Conservation (phyloP, 2,329 filamentous ascomycete species). For the Ophiognomonia clavigignenti-juglandacearum region DNA sequence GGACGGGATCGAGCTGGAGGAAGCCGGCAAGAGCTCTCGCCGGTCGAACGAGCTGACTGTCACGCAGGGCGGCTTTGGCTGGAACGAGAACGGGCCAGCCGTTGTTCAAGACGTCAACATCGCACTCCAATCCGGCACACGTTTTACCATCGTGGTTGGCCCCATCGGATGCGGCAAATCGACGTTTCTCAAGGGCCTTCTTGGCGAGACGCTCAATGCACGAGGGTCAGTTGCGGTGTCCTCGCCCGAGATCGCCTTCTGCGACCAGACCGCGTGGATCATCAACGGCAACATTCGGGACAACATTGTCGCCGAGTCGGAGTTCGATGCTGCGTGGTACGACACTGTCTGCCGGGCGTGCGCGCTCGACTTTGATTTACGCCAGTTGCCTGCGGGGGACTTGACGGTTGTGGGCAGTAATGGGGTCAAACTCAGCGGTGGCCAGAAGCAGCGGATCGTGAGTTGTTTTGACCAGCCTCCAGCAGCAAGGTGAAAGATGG, state of each 20-base stretch:
- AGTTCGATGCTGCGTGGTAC: constrained; percentile 27
- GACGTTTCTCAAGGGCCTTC: constrained; percentile 26
- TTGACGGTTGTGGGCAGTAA: constrained; percentile 38
- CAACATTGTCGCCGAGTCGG: constrained; percentile 27
- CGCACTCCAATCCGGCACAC: background rate
- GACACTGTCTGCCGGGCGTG: constrained; percentile 28
- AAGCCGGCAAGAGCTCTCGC: background rate
- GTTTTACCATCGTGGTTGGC: constrained; percentile 25
- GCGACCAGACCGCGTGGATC: constrained; percentile 29
- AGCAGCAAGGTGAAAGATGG: background rate
- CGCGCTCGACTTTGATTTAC: constrained; percentile 29
- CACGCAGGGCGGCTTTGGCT: constrained; percentile 2
- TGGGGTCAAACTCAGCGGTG: constrained; percentile 40
- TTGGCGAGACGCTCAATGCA: constrained; percentile 23
- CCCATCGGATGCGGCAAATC: constrained; percentile 33
- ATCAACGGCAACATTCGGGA: constrained; percentile 27
- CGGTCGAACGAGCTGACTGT: background rate
- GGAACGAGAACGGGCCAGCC: constrained; percentile 11
- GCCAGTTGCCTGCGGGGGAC: constrained; percentile 30
- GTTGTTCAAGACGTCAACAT: constrained; percentile 8
- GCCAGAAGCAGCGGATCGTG: constrained; percentile 39
- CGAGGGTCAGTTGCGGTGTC: constrained; percentile 19
- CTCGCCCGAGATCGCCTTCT: constrained; percentile 22
- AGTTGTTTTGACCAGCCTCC: constrained; percentile 19
- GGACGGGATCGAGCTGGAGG: background rate